phyloP scores from a whole-genome alignment of 345 rosid species.

The Acer yangbiense region DNA sequence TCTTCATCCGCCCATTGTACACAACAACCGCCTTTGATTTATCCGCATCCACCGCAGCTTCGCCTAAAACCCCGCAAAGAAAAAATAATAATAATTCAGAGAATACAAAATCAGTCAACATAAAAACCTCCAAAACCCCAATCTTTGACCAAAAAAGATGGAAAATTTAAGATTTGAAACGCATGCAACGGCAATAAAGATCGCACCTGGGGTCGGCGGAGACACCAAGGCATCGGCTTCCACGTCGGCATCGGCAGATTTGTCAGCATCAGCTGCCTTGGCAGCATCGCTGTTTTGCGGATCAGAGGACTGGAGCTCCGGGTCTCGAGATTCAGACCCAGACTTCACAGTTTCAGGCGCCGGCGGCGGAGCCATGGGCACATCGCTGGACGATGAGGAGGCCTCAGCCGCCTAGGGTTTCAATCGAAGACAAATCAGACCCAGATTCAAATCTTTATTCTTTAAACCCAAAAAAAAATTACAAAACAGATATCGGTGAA shows the following conservation, averaged over 20 bases:
- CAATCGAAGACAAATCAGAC: slow-evolving; percentile 18
- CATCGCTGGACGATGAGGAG: slow-evolving; percentile 56
- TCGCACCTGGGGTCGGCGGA: slow-evolving; percentile 53
- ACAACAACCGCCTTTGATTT: slow-evolving; percentile 38
- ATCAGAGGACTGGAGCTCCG: slow-evolving; percentile 71
- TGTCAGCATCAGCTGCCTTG: slow-evolving; percentile 45
- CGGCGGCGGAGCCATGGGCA: slow-evolving; percentile 16
- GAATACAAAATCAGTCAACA: slow-evolving; percentile 16
- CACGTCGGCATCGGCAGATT: slow-evolving; percentile 48
- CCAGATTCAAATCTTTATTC: slow-evolving; percentile 25
- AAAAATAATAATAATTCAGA: background rate
- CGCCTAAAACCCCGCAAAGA: slow-evolving; percentile 44
- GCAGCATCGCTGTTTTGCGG: slow-evolving; percentile 47
- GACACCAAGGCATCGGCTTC: slow-evolving; percentile 55
- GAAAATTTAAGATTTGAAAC: slow-evolving; percentile 9
- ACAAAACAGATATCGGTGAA: slow-evolving; percentile 2
- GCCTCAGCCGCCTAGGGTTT: slow-evolving; percentile 58
- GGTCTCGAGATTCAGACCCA: slow-evolving; percentile 52
- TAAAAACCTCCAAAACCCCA: slow-evolving; percentile 22
- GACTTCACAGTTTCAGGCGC: slow-evolving; percentile 48
- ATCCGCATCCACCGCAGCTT: slow-evolving; percentile 39
- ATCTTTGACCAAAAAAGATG: background rate
- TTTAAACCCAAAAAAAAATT: background rate
- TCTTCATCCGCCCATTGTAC: slow-evolving; percentile 39
- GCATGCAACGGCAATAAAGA: slow-evolving; percentile 39